These are phyloP conservation scores for Chrysanthemum makinoi DNA, from an alignment of 129 eudicot species.

Conservation along the genomic window DNA sequence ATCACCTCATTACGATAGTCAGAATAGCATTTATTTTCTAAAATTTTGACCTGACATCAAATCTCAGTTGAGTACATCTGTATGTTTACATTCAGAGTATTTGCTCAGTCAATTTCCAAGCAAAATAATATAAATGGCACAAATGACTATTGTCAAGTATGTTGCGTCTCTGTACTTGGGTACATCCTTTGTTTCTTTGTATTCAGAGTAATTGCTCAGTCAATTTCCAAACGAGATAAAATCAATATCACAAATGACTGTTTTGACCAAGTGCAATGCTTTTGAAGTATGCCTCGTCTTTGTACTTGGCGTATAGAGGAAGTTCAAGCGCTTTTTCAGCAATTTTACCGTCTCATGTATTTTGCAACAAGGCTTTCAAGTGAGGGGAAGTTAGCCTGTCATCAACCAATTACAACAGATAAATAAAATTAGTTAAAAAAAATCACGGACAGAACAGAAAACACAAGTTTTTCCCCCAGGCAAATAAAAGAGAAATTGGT, in stretches of 20 bases:
- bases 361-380: constrained; percentile 77
- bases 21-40: constrained; percentile 15
- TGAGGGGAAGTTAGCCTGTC: constrained; percentile 81
- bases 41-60: constrained; percentile 10
- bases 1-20: not conserved
- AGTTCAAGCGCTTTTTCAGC: constrained; percentile 88
- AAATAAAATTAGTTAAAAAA: too few species aligned
- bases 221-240: not conserved
- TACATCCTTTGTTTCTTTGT: not conserved
- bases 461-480: too few species aligned
- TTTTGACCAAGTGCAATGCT: constrained; percentile 28
- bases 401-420: constrained; percentile 14
- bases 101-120: too few species aligned
- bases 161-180: too few species aligned
- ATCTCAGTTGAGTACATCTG: not conserved
- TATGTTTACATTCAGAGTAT: too few species aligned
- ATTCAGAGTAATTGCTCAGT: not conserved
- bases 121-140: too few species aligned
- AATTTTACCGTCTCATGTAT: constrained; percentile 72
- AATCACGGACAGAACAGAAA: too few species aligned
- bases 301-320: constrained; percentile 67
- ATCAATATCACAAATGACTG: constrained; percentile 24
- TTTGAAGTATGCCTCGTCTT: constrained; percentile 57
- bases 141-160: too few species aligned
- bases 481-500: too few species aligned